Evolutionary conservation across 148 eudicot species (phyloP), one percentile per base, ranked within the genome.

Genomic region (Rhododendron mucronatum): DNA sequence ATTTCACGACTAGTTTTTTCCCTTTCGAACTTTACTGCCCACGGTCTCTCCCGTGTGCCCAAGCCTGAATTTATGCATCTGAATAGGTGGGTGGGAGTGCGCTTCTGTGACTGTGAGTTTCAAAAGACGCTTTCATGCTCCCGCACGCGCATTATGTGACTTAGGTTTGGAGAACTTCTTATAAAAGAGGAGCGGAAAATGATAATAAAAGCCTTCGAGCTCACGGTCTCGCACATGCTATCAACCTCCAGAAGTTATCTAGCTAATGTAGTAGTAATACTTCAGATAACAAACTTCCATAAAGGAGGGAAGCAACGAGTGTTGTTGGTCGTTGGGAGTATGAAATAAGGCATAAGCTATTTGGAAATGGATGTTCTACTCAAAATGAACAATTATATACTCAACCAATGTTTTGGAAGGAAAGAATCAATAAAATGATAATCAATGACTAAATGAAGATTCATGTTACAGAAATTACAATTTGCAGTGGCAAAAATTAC

Each of bases 361-460:
- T 10, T 28, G 44, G 2, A 61, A 39, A 53, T 76, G 57, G 51
- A 61, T 4, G 45, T 18, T 41, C 16, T 78, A 71, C 39, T 71
- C 76, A 71, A 30, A 71, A 71, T 71, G 76, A 30, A 71, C 5
- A 26, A 71, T 16, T 55, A 39, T 73, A 80, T 85, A 39, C 33
- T 11, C 28, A 80, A 74, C 78, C 75, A 71, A 76, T 80, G 88
- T 89, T 86, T n/a, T 79, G 45, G 86, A 86, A 88, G 81, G 84
- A 92, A 91, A 82, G 76, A 92, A 95, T 93, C 90, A 95, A 93
- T 89, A 88, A 94, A 95, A 89, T 91, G 90, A 95, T 90, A 85
- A 90, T 91, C 88, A 93, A 91, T 89, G 91, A 90, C 86, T 85
- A 89, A 91, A 91, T 90, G 90, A 89, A 88, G 81, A 90, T 88